Conservation (phyloP, 768 basidiomycete species). For the Macrocybe gigantea region DNA sequence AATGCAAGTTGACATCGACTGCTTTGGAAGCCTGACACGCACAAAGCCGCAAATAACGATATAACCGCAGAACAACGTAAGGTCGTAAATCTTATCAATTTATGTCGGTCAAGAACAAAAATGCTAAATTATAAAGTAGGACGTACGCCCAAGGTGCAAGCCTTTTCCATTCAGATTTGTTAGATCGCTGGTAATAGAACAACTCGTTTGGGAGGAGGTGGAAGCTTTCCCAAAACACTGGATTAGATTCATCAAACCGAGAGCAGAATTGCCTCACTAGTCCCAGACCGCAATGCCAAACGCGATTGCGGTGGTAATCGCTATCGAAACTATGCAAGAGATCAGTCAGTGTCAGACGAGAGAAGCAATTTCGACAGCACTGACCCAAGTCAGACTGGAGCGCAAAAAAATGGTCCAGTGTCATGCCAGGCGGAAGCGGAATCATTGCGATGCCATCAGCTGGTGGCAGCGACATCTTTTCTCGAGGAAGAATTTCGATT, state of each 20-base stretch:
- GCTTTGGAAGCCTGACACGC: conserved; percentile 8
- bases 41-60: conserved; percentile 8
- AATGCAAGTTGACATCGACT: conserved; percentile 7
- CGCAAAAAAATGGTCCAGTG: conserved; percentile 6
- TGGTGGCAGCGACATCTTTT: no score
- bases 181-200: conserved; percentile 5
- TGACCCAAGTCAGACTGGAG: conserved; percentile 8
- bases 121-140: neutral
- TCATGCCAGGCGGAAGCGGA: conserved; percentile 9
- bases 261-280: conserved; percentile 1
- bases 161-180: conserved; percentile 7
- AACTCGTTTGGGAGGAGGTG: conserved; percentile 11
- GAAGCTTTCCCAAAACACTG: neutral
- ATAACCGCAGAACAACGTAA: conserved; percentile 9
- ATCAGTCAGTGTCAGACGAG: neutral
- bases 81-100: conserved; percentile 3
- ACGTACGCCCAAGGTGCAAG: conserved; percentile 9
- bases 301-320: conserved; percentile 9
- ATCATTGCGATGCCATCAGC: conserved; percentile 1
- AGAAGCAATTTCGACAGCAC: neutral
- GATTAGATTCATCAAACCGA: neutral
- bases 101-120: neutral
- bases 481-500: no score
- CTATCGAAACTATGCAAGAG: conserved; percentile 3
- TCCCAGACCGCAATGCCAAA: conserved; percentile 11